Evolutionary conservation across 495 filamentous ascomycete genomes (phyloP).

Genomic region (Tuber melanosporum): DNA sequence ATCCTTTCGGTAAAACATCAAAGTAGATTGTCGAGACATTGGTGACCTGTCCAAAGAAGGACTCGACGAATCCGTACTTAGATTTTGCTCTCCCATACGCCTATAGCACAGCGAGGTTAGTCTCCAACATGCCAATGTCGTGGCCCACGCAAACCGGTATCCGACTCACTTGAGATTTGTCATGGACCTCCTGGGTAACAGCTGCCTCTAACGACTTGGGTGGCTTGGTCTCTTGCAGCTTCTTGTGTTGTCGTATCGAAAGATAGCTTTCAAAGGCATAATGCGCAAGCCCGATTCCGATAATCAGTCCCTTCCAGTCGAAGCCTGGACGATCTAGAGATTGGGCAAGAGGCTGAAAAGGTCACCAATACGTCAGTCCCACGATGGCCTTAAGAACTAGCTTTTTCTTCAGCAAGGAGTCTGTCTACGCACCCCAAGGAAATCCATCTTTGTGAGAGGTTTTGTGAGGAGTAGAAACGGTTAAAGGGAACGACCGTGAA

Average conservation of each 20-base stretch:
- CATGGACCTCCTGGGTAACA: slow-evolving; percentile 81
- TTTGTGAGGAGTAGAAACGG: background rate
- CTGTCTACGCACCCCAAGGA: slow-evolving; percentile 48
- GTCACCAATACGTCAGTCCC: background rate
- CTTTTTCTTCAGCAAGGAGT: background rate
- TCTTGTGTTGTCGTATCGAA: slow-evolving; percentile 75
- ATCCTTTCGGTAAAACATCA: slow-evolving; percentile 83
- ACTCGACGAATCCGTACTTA: slow-evolving; percentile 71
- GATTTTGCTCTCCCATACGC: slow-evolving; percentile 93
- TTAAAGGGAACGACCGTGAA: background rate
- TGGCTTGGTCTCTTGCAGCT: slow-evolving; percentile 68
- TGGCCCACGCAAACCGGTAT: background rate
- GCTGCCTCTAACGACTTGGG: slow-evolving; percentile 80
- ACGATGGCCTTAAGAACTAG: background rate
- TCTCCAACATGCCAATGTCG: background rate
- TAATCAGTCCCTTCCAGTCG: slow-evolving; percentile 94
- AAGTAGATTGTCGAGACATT: slow-evolving; percentile 81
- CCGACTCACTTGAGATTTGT: slow-evolving; percentile 73
- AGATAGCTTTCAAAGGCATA: slow-evolving; percentile 81
- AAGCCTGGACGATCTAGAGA: slow-evolving; percentile 85
- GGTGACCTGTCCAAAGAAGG: slow-evolving; percentile 76
- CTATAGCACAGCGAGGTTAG: slow-evolving; percentile 43
- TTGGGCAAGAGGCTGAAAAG: slow-evolving; percentile 67
- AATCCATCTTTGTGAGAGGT: slow-evolving; percentile 45
- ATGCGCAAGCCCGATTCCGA: slow-evolving; percentile 85